Evolutionary conservation across 192 early-diverging fungal genomes (phyloP).

Genomic region (Pecoramyces ruminantium): DNA sequence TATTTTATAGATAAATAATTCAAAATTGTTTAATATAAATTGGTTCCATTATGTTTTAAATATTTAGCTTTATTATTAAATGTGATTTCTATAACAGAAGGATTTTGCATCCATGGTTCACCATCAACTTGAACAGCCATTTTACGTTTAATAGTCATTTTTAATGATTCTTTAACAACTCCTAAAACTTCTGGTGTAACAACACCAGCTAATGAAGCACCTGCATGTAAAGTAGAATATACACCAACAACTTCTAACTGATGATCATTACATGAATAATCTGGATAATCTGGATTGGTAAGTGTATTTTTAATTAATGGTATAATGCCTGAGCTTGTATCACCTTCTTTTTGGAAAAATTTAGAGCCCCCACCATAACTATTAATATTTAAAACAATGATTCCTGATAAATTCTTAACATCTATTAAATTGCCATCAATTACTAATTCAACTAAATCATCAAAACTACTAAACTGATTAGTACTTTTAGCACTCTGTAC

Average conservation of each 20-base stretch:
- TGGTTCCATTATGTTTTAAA: neutral
- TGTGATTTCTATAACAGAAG: neutral
- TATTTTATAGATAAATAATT: no score
- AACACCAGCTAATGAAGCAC: neutral
- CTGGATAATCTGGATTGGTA: neutral
- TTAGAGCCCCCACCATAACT: neutral
- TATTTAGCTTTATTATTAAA: neutral
- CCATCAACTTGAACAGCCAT: neutral
- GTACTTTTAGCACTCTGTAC: neutral
- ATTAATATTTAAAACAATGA: neutral
- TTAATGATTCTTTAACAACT: neutral
- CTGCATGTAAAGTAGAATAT: neutral
- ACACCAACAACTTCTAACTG: neutral
- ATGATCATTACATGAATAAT: neutral
- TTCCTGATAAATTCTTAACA: neutral
- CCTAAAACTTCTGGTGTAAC: neutral
- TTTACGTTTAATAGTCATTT: neutral
- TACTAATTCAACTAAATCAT: neutral
- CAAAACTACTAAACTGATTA: neutral
- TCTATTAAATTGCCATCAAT: neutral
- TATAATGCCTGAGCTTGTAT: neutral
- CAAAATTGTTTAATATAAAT: neutral
- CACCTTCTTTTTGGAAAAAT: neutral
- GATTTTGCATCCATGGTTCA: neutral
- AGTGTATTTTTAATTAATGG: neutral